These are phyloP conservation scores for Cornus florida DNA, from an alignment of 148 eudicot genomes.

Conservation along the genomic window DNA sequence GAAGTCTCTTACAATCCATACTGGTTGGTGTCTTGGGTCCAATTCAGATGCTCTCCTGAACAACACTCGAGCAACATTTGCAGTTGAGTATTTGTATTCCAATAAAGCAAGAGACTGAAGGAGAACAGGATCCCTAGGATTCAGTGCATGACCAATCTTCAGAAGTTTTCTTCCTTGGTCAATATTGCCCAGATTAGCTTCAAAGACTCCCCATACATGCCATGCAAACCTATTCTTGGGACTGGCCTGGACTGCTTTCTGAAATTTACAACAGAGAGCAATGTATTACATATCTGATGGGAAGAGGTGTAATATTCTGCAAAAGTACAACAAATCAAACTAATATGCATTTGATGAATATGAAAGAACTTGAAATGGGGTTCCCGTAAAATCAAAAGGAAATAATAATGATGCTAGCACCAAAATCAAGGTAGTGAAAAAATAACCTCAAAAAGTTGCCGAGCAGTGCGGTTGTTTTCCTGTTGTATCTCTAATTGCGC, in stretches of 20 bases:
- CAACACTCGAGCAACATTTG: constrained; percentile 71
- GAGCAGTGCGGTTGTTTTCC: constrained; percentile 69
- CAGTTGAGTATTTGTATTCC: constrained; percentile 72
- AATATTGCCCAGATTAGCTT: constrained; percentile 64
- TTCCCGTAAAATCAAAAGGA: background rate
- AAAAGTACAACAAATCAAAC: background rate
- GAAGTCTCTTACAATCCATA: constrained; percentile 76
- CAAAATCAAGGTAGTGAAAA: background rate
- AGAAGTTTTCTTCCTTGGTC: constrained; percentile 74
- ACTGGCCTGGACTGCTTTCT: constrained; percentile 94
- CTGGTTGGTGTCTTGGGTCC: constrained; percentile 91
- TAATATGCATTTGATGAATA: background rate
- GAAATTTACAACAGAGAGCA: constrained; percentile 15
- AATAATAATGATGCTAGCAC: background rate
- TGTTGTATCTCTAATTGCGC: constrained; percentile 90
- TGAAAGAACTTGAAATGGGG: background rate
- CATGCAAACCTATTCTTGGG: constrained; percentile 98
- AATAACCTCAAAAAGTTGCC: constrained; percentile 80
- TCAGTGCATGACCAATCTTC: constrained; percentile 82
- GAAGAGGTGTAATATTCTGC: background rate
- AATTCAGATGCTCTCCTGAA: constrained; percentile 78
- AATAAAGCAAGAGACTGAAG: constrained; percentile 88
- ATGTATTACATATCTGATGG: background rate
- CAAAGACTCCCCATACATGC: constrained; percentile 98
- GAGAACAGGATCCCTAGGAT: constrained; percentile 96